phyloP scores from a whole-genome alignment of 805 yeast genomes.

The Jamesozyma lodderae region DNA sequence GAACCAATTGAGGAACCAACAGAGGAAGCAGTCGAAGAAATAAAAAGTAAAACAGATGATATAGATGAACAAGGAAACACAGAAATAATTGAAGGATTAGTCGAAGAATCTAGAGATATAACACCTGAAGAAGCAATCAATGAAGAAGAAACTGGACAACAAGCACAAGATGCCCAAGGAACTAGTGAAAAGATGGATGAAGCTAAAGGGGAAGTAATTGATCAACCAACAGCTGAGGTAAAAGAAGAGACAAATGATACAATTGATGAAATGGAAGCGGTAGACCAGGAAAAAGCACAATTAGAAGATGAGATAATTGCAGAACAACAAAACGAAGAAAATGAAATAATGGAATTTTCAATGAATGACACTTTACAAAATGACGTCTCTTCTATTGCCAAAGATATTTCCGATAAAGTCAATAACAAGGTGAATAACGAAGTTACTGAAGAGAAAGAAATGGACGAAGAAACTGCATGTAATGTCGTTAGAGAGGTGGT shows the following conservation, averaged over 20 bases:
- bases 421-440: not conserved
- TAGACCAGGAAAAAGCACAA: not conserved
- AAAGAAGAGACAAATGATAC: not conserved
- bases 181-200: not conserved
- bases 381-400: not conserved
- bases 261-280: not conserved
- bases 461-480: not conserved
- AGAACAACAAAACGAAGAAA: too few species aligned
- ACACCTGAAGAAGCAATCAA: not conserved
- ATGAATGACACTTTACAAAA: too few species aligned
- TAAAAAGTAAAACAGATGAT: not conserved
- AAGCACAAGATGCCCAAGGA: not conserved
- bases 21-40: slow-evolving; percentile 1
- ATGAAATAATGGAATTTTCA: too few species aligned
- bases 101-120: too few species aligned
- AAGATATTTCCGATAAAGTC: not conserved
- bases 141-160: not conserved
- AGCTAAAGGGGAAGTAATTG: not conserved
- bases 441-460: not conserved
- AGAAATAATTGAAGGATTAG: too few species aligned
- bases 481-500: too few species aligned
- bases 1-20: slow-evolving; percentile 6
- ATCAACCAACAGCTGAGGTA: not conserved
- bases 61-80: too few species aligned
- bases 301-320: too few species aligned